phyloP scores from a whole-genome alignment of 805 yeast species.

The Nakazawaea siamensis region DNA sequence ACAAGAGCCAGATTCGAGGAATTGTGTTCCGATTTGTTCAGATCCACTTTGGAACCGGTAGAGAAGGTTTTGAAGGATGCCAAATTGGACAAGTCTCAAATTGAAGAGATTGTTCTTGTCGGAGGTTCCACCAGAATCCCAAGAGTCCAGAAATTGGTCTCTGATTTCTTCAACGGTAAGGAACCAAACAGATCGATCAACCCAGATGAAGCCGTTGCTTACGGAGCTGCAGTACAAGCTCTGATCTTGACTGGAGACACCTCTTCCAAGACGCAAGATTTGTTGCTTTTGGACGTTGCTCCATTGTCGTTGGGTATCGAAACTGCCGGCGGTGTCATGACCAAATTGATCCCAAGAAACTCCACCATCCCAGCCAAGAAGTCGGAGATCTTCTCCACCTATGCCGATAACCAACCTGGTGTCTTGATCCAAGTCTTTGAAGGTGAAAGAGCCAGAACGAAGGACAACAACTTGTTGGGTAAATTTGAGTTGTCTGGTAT shows the following conservation, averaged over 20 bases:
- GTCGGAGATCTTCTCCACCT: conserved; percentile 70
- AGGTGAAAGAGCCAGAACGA: conserved; percentile 74
- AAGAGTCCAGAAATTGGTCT: conserved; percentile 89
- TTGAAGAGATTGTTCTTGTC: conserved; percentile 81
- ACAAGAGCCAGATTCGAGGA: conserved; percentile 98
- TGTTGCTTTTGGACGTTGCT: conserved; percentile 91
- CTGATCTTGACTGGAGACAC: conserved; percentile 95
- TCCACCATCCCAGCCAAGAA: conserved; percentile 71
- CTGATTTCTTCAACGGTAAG: conserved; percentile 96
- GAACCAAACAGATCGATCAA: conserved; percentile 94
- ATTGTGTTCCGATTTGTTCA: conserved; percentile 87
- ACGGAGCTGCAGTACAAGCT: conserved; percentile 99
- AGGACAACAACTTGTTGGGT: conserved; percentile 72
- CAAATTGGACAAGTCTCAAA: conserved; percentile 73
- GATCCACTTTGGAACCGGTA: conserved; percentile 90
- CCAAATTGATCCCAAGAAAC: conserved; percentile 72
- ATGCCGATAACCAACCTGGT: conserved; percentile 80
- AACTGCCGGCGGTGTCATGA: conserved; percentile 77
- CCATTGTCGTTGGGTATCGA: conserved; percentile 83
- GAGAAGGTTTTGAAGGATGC: conserved; percentile 86
- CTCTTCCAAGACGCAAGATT: conserved; percentile 92
- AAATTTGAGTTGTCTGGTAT: conserved; percentile 65
- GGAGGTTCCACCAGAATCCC: conserved; percentile 99
- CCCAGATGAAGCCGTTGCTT: conserved; percentile 99
- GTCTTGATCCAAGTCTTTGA: conserved; percentile 74